Base-by-base conservation (phyloP, 768 basidiomycete species). In the Pisolithus tinctorius region DNA sequence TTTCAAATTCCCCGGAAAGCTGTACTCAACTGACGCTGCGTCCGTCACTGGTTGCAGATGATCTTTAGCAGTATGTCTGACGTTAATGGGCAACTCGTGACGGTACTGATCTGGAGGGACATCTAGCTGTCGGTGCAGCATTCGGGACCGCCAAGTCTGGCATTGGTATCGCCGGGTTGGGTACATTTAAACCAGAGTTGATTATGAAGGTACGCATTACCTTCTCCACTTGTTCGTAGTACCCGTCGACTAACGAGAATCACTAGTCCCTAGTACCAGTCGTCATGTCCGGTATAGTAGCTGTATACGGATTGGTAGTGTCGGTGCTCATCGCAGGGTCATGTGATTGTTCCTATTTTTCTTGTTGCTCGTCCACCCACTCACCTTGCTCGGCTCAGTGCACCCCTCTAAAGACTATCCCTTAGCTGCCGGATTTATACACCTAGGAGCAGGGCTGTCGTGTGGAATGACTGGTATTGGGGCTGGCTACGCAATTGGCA, bases 271-370 rank as follows among this genome's bases (percentile, higher is more conserved):
- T 96, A 48, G 93, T 97, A 56, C 94, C 94, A 4, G 93, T 96
- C 34, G 93, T 98, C 68, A 96, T 97, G 93, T 89, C 92, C 52
- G 93, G 94, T 72, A 96, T 96, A 68, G 94, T 96, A 58, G 93
- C 94, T 29, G 94, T 98, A 36, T 98, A 97, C 64, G 94, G 94
- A 7, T 78, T 98, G 39, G 95, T 98, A 8, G 94, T 97, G 13
- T 89, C 91, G 4, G 94, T 97, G 29, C 80, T 98, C 51, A 96
- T 96, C 55, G 78, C 87, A 16, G 90, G 90, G 49, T 71, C 69
- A 53, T 60, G 80, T 82, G 55, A 34, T 60, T 79, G 74, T 11
- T 48, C 39, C 36, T 45, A 44, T 20, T 51, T 29, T 25, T 16
- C 36, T 49, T 39, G n/a, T 7, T 45, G 6, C 5, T 40, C 47